Conservation (phyloP, 2,329 filamentous ascomycete genomes). For the Salinomyces thailandicus region DNA sequence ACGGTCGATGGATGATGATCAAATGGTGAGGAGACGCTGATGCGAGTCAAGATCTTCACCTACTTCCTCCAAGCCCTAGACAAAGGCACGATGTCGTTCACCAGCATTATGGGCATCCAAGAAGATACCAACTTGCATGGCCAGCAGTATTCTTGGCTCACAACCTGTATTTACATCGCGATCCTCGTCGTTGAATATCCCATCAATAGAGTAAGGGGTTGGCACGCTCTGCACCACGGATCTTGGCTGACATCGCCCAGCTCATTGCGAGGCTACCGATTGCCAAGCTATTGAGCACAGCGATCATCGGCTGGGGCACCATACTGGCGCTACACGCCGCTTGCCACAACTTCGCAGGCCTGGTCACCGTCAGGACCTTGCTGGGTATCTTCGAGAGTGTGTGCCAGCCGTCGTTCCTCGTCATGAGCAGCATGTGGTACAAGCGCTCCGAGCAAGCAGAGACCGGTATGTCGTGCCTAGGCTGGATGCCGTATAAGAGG, state of each 20-base stretch:
- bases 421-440: constrained; percentile 57
- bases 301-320: constrained; percentile 54
- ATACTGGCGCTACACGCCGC: constrained; percentile 52
- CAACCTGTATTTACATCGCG: constrained; percentile 4
- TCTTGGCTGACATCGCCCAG: no score
- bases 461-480: not conserved
- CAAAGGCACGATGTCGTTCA: constrained; percentile 3
- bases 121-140: constrained; percentile 4
- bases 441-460: constrained; percentile 53
- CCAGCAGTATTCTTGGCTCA: constrained; percentile 3
- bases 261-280: constrained; percentile 52
- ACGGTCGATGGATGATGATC: not conserved
- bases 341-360: constrained; percentile 48
- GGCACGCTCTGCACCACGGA: no score
- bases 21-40: not conserved
- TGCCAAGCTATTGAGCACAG: constrained; percentile 51
- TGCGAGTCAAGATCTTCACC: not conserved
- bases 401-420: constrained; percentile 57
- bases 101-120: constrained; percentile 4
- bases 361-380: constrained; percentile 52
- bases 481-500: no score
- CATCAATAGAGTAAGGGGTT: not conserved
- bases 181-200: constrained; percentile 4
- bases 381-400: constrained; percentile 62
- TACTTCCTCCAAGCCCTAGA: constrained; percentile 6